These are phyloP conservation scores for Austroboletus novae-zelandiae DNA, from an alignment of 1,284 basidiomycete genomes.

Conservation along the genomic window DNA sequence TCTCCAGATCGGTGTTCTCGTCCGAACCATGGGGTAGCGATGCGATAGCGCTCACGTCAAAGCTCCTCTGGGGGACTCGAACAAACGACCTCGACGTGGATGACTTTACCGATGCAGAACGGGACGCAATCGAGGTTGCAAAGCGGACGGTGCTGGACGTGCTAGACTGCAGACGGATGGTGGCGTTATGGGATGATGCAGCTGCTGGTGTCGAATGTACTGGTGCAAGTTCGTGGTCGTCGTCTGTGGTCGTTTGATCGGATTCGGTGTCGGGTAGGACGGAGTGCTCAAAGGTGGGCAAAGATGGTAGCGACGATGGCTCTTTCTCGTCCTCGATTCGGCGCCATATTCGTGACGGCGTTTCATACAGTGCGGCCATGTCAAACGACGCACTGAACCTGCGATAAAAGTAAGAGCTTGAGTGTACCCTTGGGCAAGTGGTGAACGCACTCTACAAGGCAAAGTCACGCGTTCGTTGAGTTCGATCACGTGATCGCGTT, in stretches of 20 bases:
- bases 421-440: not conserved
- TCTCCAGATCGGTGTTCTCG: slow-evolving; percentile 40
- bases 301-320: slow-evolving; percentile 74
- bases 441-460: not conserved
- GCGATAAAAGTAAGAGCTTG: not conserved
- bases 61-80: slow-evolving; percentile 43
- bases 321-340: slow-evolving; percentile 72
- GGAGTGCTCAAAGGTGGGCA: slow-evolving; percentile 67
- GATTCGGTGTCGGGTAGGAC: slow-evolving; percentile 34
- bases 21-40: slow-evolving; percentile 46
- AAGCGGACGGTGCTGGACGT: slow-evolving; percentile 69
- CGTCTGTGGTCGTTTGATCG: slow-evolving; percentile 33
- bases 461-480: slow-evolving; percentile 23
- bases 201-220: slow-evolving; percentile 65
- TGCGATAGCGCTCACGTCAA: slow-evolving; percentile 58
- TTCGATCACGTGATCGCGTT: slow-evolving; percentile 25
- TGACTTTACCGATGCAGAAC: slow-evolving; percentile 42
- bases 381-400: not conserved
- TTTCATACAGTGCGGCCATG: slow-evolving; percentile 55
- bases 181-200: slow-evolving; percentile 40
- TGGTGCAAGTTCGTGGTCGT: slow-evolving; percentile 39
- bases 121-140: slow-evolving; percentile 62
- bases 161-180: slow-evolving; percentile 50
- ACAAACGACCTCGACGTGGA: slow-evolving; percentile 35
- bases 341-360: slow-evolving; percentile 76